These are phyloP conservation scores for Trypanosomatidae sp. DNA, from an alignment of 208 protist species.

Conservation along the genomic window DNA sequence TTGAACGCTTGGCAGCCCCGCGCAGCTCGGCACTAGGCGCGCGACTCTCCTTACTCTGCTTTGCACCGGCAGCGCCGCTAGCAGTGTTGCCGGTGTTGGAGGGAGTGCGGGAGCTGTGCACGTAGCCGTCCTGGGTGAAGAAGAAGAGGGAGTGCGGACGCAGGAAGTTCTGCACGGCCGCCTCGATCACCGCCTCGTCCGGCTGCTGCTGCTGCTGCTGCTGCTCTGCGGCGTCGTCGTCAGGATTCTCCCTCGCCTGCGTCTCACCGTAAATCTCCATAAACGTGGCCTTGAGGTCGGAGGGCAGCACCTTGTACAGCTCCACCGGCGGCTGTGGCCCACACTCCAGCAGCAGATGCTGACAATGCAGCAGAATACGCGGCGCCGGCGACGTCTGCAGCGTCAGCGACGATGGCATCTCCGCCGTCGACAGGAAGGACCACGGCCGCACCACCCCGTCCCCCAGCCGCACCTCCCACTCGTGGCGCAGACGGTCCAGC, in stretches of 20 bases:
- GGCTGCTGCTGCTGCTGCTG: background rate
- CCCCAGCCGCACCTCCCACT: conserved; percentile 77
- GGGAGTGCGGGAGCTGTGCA: conserved; percentile 51
- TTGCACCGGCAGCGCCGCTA: background rate
- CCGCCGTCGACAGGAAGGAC: conserved; percentile 44
- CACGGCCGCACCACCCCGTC: conserved; percentile 55
- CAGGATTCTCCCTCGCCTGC: too few species aligned
- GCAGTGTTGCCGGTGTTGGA: background rate
- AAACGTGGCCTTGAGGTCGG: conserved; percentile 32
- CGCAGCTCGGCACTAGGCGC: too few species aligned
- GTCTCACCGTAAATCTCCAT: background rate
- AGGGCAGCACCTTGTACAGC: conserved; percentile 36
- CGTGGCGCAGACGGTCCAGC: conserved; percentile 81
- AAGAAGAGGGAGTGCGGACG: conserved; percentile 73
- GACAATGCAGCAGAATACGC: conserved; percentile 39
- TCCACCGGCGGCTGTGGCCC: conserved; percentile 32
- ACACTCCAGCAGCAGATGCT: conserved; percentile 25
- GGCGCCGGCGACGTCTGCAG: conserved; percentile 76
- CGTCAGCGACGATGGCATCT: conserved; percentile 78
- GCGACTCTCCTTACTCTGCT: too few species aligned
- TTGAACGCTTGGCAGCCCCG: too few species aligned
- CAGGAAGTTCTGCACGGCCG: conserved; percentile 41
- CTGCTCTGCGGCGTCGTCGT: background rate
- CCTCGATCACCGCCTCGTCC: background rate
- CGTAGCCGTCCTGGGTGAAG: conserved; percentile 17